These are phyloP conservation scores for Pleurotus salmoneostramineus DNA, from an alignment of 768 basidiomycete genomes.

Conservation along the genomic window DNA sequence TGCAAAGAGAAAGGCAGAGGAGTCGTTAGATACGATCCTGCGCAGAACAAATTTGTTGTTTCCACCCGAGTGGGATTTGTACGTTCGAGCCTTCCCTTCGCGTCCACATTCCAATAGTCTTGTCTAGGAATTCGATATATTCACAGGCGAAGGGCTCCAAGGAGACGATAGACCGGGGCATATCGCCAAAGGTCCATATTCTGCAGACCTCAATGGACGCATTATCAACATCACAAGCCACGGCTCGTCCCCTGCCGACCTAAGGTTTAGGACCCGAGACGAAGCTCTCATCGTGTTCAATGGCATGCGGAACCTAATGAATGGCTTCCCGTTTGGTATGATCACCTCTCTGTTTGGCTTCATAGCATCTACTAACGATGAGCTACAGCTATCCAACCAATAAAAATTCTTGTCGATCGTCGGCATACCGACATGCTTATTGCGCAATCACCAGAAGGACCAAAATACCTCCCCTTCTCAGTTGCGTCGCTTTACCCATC, in stretches of 20 bases:
- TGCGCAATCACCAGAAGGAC: not conserved
- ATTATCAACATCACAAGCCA: not conserved
- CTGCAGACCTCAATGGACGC: slow-evolving; percentile 2
- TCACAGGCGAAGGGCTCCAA: not conserved
- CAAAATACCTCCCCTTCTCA: slow-evolving; percentile 1
- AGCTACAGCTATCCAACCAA: not conserved
- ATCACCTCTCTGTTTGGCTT: not conserved
- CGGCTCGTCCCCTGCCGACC: not conserved
- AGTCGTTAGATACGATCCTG: not conserved
- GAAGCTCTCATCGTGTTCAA: not conserved
- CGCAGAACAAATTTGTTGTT: not conserved
- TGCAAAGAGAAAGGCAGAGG: slow-evolving; percentile 8
- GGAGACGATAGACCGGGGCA: slow-evolving; percentile 3
- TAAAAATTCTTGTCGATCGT: not conserved
- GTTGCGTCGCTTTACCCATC: not conserved
- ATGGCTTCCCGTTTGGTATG: not conserved
- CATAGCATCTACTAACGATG: not conserved
- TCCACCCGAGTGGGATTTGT: not conserved
- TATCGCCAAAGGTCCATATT: slow-evolving; percentile 2
- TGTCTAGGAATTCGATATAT: slow-evolving; percentile 1
- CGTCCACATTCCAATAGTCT: not conserved
- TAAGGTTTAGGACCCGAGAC: slow-evolving; percentile 2
- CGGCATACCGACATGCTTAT: slow-evolving; percentile 3
- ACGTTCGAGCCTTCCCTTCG: not conserved
- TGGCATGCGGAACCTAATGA: slow-evolving; percentile 2